A percentile compares a stretch with the other conserved stretches of the same genome.
Evolutionary conservation across 495 filamentous ascomycete species (phyloP).

Genomic region (Penicillium ucsense): DNA sequence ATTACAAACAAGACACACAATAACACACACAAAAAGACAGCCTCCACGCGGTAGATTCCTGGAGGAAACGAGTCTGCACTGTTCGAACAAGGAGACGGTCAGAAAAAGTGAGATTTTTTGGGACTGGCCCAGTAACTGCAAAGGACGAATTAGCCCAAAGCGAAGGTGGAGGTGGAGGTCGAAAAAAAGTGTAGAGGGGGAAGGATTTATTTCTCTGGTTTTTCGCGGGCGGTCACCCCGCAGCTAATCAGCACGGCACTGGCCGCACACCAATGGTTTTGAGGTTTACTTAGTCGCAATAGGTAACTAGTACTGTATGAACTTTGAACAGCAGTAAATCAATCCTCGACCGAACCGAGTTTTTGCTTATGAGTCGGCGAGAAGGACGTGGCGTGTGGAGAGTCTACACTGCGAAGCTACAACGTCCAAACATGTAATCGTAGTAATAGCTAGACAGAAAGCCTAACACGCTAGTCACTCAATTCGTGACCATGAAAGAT

Average conservation of each 20-base stretch:
- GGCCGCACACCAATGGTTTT: constrained; percentile 22
- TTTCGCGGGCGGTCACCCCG: constrained; percentile 35
- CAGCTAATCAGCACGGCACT: constrained; percentile 29
- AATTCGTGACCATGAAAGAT: no score
- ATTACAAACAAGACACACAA: constrained; percentile 12
- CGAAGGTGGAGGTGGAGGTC: constrained; percentile 14
- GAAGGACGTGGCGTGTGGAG: no score
- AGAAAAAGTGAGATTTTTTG: background rate
- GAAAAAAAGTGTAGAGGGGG: constrained; percentile 12
- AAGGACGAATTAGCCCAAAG: constrained; percentile 14
- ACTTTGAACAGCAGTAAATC: no score
- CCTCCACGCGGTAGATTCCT: constrained; percentile 10
- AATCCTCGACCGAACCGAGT: no score
- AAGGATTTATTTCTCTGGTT: constrained; percentile 23
- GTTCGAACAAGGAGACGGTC: background rate
- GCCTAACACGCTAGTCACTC: no score
- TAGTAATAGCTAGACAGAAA: no score
- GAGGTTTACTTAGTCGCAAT: background rate
- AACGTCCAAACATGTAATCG: no score
- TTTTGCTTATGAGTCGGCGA: no score
- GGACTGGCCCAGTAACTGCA: background rate
- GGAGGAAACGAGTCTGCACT: constrained; percentile 8
- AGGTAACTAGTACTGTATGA: no score
- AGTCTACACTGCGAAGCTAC: no score
- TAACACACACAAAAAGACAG: constrained; percentile 1